Base-by-base conservation (phyloP, 2,329 filamentous ascomycete genomes). In the Chaetoscypha palmicola region DNA sequence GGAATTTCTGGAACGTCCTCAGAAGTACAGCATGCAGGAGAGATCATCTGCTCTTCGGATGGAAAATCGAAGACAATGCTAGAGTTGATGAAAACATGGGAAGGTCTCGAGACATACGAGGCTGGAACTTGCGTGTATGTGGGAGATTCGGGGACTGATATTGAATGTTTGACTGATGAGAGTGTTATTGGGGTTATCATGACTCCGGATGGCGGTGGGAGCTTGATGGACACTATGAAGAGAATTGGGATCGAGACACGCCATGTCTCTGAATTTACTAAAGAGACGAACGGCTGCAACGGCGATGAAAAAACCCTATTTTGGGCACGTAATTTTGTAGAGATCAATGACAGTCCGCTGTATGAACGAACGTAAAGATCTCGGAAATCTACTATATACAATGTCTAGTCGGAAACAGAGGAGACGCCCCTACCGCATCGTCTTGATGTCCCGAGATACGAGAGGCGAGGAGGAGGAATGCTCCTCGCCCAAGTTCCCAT, bases 131-230 rank as follows among this genome's bases (percentile, higher is more conserved):
- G n/a, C n/a, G 38, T 61, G 2, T 62, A 62, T 46, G 47, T 61
- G 32, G 60, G 60, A 2, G 60, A 62, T 46, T 58, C 56, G 3
- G 45, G 44, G 7, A 60, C 57, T 21, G 60, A 62, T 38, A 39
- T 62, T 3, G 59, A 58, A 42, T 61, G 58, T 36, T 48, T 62
- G 21, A 46, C 49, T 7, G 46, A 52, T 14, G 41, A 47, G 35
- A 42, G 44, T 38, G 43, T 57, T 1, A 42, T 39, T 2, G 56
- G 58, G 5, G 46, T 61, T 41, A 48, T 58, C 5, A 47, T 60
- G 8, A 33, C 49, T 9, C 46, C 45, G 16, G 32, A 56, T 39
- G 48, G 46, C 19, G 47, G 45, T 36, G 41, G 26, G 26, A 36
- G 23, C 3, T 19, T 60, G 30, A 41, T 54, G 38, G 37, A 51